Evolutionary conservation across 2,329 filamentous ascomycete genomes (phyloP).

Genomic region (Fusarium sarcochroum): DNA sequence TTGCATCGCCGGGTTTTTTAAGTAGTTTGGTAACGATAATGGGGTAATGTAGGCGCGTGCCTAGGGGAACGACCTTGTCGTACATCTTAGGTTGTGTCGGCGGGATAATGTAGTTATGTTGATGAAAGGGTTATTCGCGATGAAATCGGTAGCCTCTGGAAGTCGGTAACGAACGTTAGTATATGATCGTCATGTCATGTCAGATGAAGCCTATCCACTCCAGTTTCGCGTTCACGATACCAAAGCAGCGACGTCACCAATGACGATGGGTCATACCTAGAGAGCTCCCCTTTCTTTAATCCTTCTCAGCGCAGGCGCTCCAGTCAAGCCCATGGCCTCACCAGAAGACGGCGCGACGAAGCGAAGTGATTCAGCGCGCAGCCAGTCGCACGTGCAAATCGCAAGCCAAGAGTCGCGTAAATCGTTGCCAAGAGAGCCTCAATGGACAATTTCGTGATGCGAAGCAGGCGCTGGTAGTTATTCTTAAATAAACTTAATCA

Average conservation of each 20-base stretch:
- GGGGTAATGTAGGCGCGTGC: slow-evolving; percentile 84
- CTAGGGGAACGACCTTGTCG: slow-evolving; percentile 64
- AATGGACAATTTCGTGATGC: slow-evolving; percentile 19
- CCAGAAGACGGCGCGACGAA: slow-evolving; percentile 29
- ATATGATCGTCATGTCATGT: slow-evolving; percentile 7
- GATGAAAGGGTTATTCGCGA: slow-evolving; percentile 13
- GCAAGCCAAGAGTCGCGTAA: slow-evolving; percentile 22
- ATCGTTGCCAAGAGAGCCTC: slow-evolving; percentile 9
- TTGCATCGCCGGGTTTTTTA: slow-evolving; percentile 79
- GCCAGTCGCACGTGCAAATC: slow-evolving; percentile 28
- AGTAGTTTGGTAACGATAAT: slow-evolving; percentile 91
- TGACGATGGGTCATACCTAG: slow-evolving; percentile 44
- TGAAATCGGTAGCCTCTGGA: slow-evolving; percentile 24
- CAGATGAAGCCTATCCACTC: slow-evolving; percentile 4
- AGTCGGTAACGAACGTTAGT: slow-evolving; percentile 19
- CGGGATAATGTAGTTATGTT: background rate
- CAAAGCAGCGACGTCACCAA: slow-evolving; percentile 12
- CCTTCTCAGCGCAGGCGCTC: slow-evolving; percentile 47
- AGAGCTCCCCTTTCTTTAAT: slow-evolving; percentile 51
- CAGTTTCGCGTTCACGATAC: slow-evolving; percentile 11
- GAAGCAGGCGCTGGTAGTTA: background rate
- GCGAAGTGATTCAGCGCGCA: slow-evolving; percentile 33
- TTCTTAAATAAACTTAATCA: background rate
- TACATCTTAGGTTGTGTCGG: slow-evolving; percentile 50
- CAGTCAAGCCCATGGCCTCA: slow-evolving; percentile 56